A percentile compares a stretch with the other conserved stretches of the same genome.
Conservation (phyloP, 179 eudicot genomes). For the Drosera spatulata region DNA sequence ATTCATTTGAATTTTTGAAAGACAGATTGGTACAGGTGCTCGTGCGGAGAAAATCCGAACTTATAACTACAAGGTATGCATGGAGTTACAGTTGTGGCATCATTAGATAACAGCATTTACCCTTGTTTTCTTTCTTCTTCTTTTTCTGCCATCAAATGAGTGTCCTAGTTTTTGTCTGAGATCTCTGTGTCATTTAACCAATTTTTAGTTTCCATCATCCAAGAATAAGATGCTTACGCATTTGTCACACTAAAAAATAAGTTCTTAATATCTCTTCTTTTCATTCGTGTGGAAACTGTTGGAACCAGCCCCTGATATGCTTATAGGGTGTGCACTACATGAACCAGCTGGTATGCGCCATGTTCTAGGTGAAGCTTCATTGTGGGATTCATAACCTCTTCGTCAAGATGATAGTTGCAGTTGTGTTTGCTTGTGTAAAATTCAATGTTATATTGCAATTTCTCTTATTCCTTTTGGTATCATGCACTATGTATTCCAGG, state of each 20-base stretch:
- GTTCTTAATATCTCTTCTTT: too few species aligned
- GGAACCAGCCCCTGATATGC: too few species aligned
- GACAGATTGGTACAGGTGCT: slow-evolving; percentile 95
- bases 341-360: too few species aligned
- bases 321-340: too few species aligned
- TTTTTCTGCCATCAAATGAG: not conserved
- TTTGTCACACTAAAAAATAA: too few species aligned
- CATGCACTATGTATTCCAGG: slow-evolving; percentile 25
- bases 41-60: slow-evolving; percentile 96
- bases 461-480: not conserved
- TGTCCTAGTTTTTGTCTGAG: too few species aligned
- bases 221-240: too few species aligned
- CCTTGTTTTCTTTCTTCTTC: not conserved
- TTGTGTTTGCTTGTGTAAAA: not conserved
- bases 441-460: not conserved
- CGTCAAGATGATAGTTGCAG: too few species aligned
- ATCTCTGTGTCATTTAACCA: too few species aligned
- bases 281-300: too few species aligned
- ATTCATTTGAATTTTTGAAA: slow-evolving; percentile 14
- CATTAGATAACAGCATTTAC: not conserved
- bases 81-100: not conserved
- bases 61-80: slow-evolving; percentile 76
- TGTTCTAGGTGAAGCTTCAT: not conserved
- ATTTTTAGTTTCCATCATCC: too few species aligned
- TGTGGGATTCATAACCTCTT: not conserved